Evolutionary conservation across 306 rosid species (phyloP).

Genomic region (Gastrolobium bilobum): DNA sequence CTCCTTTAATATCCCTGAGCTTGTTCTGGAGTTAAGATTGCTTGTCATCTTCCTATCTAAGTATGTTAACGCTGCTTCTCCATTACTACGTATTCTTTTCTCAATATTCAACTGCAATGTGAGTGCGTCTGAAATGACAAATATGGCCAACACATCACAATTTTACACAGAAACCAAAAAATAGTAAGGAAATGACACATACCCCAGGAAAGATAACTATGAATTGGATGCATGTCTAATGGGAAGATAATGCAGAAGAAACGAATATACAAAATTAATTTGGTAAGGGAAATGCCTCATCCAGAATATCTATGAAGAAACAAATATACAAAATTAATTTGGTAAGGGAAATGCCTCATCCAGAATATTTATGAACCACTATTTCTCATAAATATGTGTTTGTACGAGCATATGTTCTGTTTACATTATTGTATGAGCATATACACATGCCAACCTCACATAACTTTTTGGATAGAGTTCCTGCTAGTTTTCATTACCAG

Average conservation of each 20-base stretch:
- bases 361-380: not conserved
- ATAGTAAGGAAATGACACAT: constrained; percentile 2
- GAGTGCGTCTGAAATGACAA: constrained; percentile 68
- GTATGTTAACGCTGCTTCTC: constrained; percentile 87
- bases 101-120: constrained; percentile 78
- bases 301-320: not conserved
- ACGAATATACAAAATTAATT: constrained; percentile 9
- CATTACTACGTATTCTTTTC: constrained; percentile 73
- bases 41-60: constrained; percentile 91
- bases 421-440: too few species aligned
- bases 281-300: not conserved
- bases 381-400: not conserved
- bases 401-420: too few species aligned
- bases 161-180: constrained; percentile 14
- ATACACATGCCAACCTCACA: too few species aligned
- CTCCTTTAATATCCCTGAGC: constrained; percentile 78
- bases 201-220: constrained; percentile 27
- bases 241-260: constrained; percentile 5
- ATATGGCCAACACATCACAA: constrained; percentile 21
- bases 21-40: constrained; percentile 75
- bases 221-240: not conserved
- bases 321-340: too few species aligned
- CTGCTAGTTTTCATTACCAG: not conserved
- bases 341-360: too few species aligned
- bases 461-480: too few species aligned